phyloP scores from a whole-genome alignment of 805 yeast species.

The Saccharomycopsis schoenii region DNA sequence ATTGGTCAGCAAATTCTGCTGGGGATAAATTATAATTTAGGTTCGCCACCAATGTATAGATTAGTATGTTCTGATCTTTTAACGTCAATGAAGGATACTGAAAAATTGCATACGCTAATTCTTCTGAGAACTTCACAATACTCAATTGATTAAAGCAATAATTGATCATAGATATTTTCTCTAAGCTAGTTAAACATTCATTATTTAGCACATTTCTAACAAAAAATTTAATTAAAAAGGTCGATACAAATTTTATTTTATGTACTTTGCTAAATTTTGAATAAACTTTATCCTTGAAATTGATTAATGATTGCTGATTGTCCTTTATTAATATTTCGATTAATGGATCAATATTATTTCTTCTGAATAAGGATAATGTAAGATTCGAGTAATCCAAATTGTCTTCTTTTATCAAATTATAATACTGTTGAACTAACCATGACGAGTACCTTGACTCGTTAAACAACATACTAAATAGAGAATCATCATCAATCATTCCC shows the following conservation, averaged over 20 bases:
- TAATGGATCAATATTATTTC: neutral
- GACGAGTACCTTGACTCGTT: neutral
- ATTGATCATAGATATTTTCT: neutral
- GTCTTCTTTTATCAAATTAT: neutral
- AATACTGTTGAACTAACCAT: neutral
- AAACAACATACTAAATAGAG: neutral
- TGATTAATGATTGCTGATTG: neutral
- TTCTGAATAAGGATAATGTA: neutral
- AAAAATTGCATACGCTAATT: neutral
- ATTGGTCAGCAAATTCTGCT: constrained; percentile 1
- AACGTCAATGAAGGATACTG: neutral
- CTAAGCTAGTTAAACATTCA: neutral
- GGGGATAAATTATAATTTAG: neutral
- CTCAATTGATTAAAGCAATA: neutral
- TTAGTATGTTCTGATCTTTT: neutral
- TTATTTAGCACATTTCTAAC: neutral
- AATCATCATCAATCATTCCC: neutral
- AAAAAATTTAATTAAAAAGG: neutral
- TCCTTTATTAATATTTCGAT: neutral
- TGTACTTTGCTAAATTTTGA: neutral
- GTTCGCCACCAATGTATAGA: neutral
- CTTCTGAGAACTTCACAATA: neutral
- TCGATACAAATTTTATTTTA: neutral
- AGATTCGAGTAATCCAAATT: neutral
- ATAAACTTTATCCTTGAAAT: neutral